Percentiles rank a stretch among this genome's conserved stretches.
Conservation (phyloP, 2,329 filamentous ascomycete species). For the Proliferodiscus dingleyae region DNA sequence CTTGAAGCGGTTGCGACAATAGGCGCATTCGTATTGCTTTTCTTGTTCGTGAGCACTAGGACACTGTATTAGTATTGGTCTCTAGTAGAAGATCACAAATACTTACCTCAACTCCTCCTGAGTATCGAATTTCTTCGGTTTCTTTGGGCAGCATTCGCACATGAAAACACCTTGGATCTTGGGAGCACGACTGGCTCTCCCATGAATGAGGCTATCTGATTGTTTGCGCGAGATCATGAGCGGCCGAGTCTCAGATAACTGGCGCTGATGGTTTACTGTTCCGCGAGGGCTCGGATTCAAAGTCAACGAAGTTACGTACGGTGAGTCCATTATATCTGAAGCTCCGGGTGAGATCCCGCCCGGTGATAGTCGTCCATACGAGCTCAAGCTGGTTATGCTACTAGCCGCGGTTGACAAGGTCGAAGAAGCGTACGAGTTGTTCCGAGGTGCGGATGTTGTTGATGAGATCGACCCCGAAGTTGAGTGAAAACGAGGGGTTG, state of each 20-base stretch:
- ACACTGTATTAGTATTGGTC: slow-evolving; percentile 23
- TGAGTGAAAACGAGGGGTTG: slow-evolving; percentile 49
- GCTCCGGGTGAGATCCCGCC: slow-evolving; percentile 47
- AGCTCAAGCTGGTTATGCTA: slow-evolving; percentile 61
- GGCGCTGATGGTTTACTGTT: slow-evolving; percentile 32
- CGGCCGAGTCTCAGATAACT: slow-evolving; percentile 36
- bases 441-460: slow-evolving; percentile 56
- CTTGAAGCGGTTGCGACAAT: slow-evolving; percentile 93
- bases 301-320: slow-evolving; percentile 45
- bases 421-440: slow-evolving; percentile 57
- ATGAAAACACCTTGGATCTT: slow-evolving; percentile 59
- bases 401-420: slow-evolving; percentile 54
- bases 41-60: slow-evolving; percentile 80
- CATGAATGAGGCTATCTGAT: slow-evolving; percentile 34
- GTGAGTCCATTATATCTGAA: slow-evolving; percentile 41
- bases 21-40: slow-evolving; percentile 92
- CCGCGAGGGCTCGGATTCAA: slow-evolving; percentile 34
- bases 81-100: neutral
- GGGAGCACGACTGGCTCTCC: slow-evolving; percentile 42
- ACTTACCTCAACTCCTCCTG: slow-evolving; percentile 78
- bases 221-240: slow-evolving; percentile 41
- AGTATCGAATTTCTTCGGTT: slow-evolving; percentile 90
- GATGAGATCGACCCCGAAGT: slow-evolving; percentile 60
- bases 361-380: slow-evolving; percentile 56
- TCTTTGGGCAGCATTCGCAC: slow-evolving; percentile 95